These are phyloP conservation scores for Actinomortierella wolfii DNA, from an alignment of 371 early-diverging fungal species.

Conservation along the genomic window DNA sequence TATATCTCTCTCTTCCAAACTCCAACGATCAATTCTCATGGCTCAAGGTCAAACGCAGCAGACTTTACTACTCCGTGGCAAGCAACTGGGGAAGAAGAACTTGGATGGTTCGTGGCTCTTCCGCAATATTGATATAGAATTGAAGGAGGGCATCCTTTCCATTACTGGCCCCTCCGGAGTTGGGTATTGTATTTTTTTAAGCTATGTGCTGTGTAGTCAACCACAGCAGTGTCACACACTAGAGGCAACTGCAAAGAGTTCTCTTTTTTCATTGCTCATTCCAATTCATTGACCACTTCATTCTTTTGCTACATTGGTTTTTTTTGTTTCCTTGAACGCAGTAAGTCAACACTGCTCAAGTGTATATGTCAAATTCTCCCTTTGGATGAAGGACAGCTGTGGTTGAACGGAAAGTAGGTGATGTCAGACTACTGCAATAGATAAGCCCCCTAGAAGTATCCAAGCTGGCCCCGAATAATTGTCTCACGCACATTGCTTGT, in stretches of 20 bases:
- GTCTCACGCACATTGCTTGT: background rate
- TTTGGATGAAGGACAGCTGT: slow-evolving; percentile 64
- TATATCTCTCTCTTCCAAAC: no score
- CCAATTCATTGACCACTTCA: background rate
- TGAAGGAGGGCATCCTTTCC: slow-evolving; percentile 63
- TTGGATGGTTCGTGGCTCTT: slow-evolving; percentile 63
- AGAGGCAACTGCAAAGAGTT: background rate
- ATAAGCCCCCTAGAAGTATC: background rate
- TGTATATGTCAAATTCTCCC: slow-evolving; percentile 79
- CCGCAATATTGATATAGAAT: slow-evolving; percentile 56
- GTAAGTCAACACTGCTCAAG: slow-evolving; percentile 86
- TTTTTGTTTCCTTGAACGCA: slow-evolving; percentile 10
- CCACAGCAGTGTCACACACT: no score
- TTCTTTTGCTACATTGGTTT: slow-evolving; percentile 2
- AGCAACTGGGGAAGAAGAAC: slow-evolving; percentile 38
- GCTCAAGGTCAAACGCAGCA: background rate
- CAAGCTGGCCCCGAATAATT: no score
- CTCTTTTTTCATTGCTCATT: background rate
- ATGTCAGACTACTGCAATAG: background rate
- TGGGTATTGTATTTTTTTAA: slow-evolving; percentile 57
- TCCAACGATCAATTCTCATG: no score
- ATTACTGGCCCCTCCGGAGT: slow-evolving; percentile 78
- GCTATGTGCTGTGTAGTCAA: no score
- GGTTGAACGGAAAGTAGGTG: slow-evolving; percentile 57
- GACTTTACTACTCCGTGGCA: slow-evolving; percentile 20